These are phyloP conservation scores for Globisporangium uncinulatum DNA, from an alignment of 352 stramenopile species.

Conservation along the genomic window DNA sequence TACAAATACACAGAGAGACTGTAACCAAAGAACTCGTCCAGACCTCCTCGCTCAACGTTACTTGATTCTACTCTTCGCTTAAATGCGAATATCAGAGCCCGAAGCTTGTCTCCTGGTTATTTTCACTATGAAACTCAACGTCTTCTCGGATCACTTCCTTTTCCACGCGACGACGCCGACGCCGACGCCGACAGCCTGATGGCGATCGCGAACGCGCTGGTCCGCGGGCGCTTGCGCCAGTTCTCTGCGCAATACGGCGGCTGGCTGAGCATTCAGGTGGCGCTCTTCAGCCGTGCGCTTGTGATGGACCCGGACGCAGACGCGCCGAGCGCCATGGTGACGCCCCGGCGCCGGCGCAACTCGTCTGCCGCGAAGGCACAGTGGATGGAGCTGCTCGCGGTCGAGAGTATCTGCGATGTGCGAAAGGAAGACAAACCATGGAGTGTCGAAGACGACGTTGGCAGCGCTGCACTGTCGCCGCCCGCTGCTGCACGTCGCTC, in stretches of 20 bases:
- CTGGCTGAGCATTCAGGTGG: slow-evolving; percentile 38
- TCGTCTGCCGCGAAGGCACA: slow-evolving; percentile 29
- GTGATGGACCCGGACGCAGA: slow-evolving; percentile 45
- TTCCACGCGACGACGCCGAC: not conserved
- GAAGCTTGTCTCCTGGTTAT: too few species aligned
- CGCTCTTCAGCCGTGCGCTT: slow-evolving; percentile 40
- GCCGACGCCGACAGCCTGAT: slow-evolving; percentile 1
- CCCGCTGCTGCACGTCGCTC: slow-evolving; percentile 13
- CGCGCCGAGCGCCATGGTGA: slow-evolving; percentile 18
- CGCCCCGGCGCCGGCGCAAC: slow-evolving; percentile 37
- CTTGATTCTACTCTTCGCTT: too few species aligned
- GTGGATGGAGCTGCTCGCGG: slow-evolving; percentile 43
- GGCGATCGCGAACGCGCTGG: slow-evolving; percentile 29
- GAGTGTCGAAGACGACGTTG: slow-evolving; percentile 13
- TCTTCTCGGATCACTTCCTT: not conserved
- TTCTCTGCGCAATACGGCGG: slow-evolving; percentile 48
- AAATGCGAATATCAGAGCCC: too few species aligned
- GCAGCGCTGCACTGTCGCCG: slow-evolving; percentile 5
- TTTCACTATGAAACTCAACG: too few species aligned
- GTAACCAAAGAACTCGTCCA: too few species aligned
- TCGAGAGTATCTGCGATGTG: slow-evolving; percentile 24
- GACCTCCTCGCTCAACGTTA: too few species aligned
- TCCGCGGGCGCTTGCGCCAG: slow-evolving; percentile 35
- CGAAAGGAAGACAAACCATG: slow-evolving; percentile 23
- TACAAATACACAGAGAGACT: too few species aligned